Percentiles rank a stretch among this genome's conserved stretches.
Evolutionary conservation across 2,329 filamentous ascomycete genomes (phyloP).

Genomic region (Zymoseptoria crescenta): DNA sequence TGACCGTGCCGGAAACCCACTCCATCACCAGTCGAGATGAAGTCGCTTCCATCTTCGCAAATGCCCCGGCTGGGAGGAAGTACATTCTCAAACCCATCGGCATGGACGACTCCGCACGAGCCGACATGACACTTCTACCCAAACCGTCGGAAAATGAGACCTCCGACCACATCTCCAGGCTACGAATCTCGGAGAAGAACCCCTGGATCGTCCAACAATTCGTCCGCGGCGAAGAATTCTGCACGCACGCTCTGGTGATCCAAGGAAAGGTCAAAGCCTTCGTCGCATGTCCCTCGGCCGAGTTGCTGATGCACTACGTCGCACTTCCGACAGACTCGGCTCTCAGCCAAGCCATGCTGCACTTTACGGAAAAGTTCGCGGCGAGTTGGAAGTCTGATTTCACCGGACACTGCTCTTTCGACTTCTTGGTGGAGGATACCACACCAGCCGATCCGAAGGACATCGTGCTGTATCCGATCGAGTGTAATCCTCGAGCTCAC

Average conservation of each 20-base stretch:
- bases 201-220: slow-evolving; percentile 66
- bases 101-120: slow-evolving; percentile 52
- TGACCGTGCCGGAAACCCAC: slow-evolving; percentile 41
- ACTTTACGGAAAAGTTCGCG: slow-evolving; percentile 56
- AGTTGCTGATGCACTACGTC: slow-evolving; percentile 59
- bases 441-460: slow-evolving; percentile 18
- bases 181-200: slow-evolving; percentile 47
- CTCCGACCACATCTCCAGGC: slow-evolving; percentile 44
- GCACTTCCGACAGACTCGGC: slow-evolving; percentile 48
- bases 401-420: slow-evolving; percentile 66
- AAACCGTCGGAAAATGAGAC: slow-evolving; percentile 47
- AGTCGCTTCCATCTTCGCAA: slow-evolving; percentile 4
- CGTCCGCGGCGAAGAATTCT: slow-evolving; percentile 58
- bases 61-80: slow-evolving; percentile 28
- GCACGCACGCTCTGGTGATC: slow-evolving; percentile 63
- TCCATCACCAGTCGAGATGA: slow-evolving; percentile 39
- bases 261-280: slow-evolving; percentile 58
- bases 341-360: slow-evolving; percentile 53
- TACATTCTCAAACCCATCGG: slow-evolving; percentile 63
- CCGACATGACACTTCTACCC: slow-evolving; percentile 59
- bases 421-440: slow-evolving; percentile 54
- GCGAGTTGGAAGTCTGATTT: slow-evolving; percentile 41
- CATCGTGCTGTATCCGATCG: slow-evolving; percentile 54
- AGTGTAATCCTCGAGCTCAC: slow-evolving; percentile 63
- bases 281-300: slow-evolving; percentile 56